Evolutionary conservation across 75 land plant species (phyloP).

Genomic region (Chamaecyparis obtusa): DNA sequence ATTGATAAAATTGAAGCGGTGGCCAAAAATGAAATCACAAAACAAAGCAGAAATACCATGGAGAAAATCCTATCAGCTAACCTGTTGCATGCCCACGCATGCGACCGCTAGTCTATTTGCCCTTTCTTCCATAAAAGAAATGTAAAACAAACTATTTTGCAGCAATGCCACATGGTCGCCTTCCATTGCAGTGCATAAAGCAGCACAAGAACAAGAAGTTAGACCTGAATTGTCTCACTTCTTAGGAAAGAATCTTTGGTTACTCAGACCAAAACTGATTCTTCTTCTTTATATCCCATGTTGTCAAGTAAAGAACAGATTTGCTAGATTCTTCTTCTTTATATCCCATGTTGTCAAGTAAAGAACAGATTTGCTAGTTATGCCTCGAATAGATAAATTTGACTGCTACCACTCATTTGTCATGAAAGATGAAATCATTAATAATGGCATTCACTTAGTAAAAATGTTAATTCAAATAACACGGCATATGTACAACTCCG

Average conservation of each 20-base stretch:
- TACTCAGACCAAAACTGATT: neutral
- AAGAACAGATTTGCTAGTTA: neutral
- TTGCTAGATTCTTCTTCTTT: neutral
- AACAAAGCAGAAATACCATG: too few relatives aligned
- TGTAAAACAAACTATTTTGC: neutral
- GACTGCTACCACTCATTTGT: neutral
- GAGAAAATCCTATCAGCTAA: too few relatives aligned
- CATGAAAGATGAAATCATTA: neutral
- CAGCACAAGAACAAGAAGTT: neutral
- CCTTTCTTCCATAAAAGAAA: neutral
- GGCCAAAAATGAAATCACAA: too few relatives aligned
- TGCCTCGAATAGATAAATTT: neutral
- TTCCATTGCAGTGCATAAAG: neutral
- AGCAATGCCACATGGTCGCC: too few relatives aligned
- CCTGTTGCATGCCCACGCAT: too few relatives aligned
- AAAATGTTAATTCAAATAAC: neutral
- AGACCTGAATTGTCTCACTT: neutral
- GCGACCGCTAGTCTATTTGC: too few relatives aligned
- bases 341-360: neutral
- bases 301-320: neutral
- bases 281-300: neutral
- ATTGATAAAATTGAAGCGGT: too few relatives aligned
- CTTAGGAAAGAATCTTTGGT: neutral
- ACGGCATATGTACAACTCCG: neutral
- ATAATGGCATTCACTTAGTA: conserved; percentile 1